Evolutionary conservation across 306 rosid genomes (phyloP), one percentile per base, ranked within the genome.

Genomic region (Cicer chorassanicum): DNA sequence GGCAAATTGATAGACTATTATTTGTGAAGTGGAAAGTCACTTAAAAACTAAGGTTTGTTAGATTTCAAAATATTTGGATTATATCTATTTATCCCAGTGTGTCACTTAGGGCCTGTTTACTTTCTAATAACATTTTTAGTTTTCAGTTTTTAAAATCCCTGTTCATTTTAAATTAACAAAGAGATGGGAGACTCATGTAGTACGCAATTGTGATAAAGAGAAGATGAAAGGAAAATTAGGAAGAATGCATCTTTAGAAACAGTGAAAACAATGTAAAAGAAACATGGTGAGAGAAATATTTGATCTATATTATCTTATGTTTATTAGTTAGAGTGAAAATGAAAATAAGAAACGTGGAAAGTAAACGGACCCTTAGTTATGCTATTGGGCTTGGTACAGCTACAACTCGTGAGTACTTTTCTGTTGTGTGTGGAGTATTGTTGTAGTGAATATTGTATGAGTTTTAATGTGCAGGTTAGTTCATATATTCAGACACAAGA

Each of bases 1-100:
- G 41, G 66, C 71, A 74, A 16, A 11, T 43, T 65, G 80, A 77
- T 36, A 56, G 24, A 36, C 48, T 68, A 55, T 44, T 44, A 67
- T 34, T 56, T 56, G 42, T 42, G 38, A 65, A 66, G 65, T 19
- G 57, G 51, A n/a, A 21, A 75, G 44, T 9, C 45, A 29, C 38
- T 24, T 0, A 1, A 59, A 44, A 42, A 65, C 36, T 51, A 38
- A 41, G 46, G 56, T 66, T 66, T 24, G 46, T 21, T 14, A 65
- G 40, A 65, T 49, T 56, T 54, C 55, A 21, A 65, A 65, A 40
- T 50, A 41, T 45, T 41, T 41, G 56, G 45, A 64, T 39, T 50
- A 49, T 49, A 40, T 39, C 54, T 45, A 34, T 21, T 75, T 51
- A 75, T 65, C 66, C 67, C 46, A 65, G n/a, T 53, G 67, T 65